phyloP scores from a whole-genome alignment of 306 rosid genomes.

The Gastrolobium villosum region DNA sequence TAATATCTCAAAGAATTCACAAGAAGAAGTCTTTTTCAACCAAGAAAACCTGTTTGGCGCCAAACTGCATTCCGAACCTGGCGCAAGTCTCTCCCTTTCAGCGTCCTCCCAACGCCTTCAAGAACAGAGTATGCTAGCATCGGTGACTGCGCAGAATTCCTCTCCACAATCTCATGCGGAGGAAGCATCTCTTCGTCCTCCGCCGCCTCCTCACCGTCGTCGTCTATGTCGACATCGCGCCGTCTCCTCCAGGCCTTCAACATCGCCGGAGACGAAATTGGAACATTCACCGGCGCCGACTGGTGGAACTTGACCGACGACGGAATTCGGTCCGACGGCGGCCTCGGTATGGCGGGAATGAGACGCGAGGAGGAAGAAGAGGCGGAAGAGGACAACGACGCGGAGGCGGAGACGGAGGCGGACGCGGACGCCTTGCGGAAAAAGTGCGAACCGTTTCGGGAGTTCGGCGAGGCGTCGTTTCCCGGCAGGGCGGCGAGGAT shows the following conservation, averaged over 20 bases:
- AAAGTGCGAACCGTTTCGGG: slow-evolving; percentile 52
- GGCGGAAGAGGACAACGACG: slow-evolving; percentile 27
- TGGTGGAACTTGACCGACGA: slow-evolving; percentile 63
- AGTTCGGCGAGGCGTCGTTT: slow-evolving; percentile 54
- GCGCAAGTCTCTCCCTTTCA: slow-evolving; percentile 73
- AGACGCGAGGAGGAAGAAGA: slow-evolving; percentile 37
- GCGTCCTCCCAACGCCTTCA: slow-evolving; percentile 86
- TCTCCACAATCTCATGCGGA: slow-evolving; percentile 79
- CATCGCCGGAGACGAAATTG: slow-evolving; percentile 57
- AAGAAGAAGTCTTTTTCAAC: slow-evolving; percentile 44
- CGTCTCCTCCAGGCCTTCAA: slow-evolving; percentile 35
- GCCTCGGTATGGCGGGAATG: slow-evolving; percentile 36
- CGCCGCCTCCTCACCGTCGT: slow-evolving; percentile 40
- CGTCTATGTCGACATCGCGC: slow-evolving; percentile 49
- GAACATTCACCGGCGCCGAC: slow-evolving; percentile 85
- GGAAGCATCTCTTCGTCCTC: slow-evolving; percentile 75
- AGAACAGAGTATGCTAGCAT: slow-evolving; percentile 76
- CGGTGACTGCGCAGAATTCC: slow-evolving; percentile 61
- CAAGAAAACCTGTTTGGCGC: slow-evolving; percentile 85
- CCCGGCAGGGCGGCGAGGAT: slow-evolving; percentile 88
- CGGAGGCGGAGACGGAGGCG: slow-evolving; percentile 52
- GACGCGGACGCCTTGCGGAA: slow-evolving; percentile 54
- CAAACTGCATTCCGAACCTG: slow-evolving; percentile 80
- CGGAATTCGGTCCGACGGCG: slow-evolving; percentile 33
- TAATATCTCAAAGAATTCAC: not conserved